phyloP scores from a whole-genome alignment of 208 protist species.

The Porcisia hertigi region DNA sequence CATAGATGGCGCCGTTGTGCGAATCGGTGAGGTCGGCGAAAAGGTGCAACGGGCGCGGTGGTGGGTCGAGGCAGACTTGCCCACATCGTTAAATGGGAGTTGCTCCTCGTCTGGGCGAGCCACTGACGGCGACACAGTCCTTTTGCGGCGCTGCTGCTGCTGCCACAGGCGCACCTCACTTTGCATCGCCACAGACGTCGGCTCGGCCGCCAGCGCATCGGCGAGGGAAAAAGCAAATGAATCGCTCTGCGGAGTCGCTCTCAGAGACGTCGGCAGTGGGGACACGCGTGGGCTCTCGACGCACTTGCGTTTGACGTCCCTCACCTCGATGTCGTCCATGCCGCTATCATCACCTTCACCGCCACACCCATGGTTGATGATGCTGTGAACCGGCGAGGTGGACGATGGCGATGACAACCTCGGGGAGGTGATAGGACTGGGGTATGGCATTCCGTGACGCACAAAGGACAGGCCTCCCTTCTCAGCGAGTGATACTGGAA shows the following conservation, averaged over 20 bases:
- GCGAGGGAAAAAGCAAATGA: slow-evolving; percentile 18
- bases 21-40: slow-evolving; percentile 4
- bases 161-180: slow-evolving; percentile 23
- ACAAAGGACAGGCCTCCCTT: not conserved
- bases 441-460: not conserved
- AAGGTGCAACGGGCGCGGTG: not conserved
- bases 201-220: slow-evolving; percentile 17
- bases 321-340: slow-evolving; percentile 33
- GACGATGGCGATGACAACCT: not conserved
- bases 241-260: not conserved
- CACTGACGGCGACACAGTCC: slow-evolving; percentile 34
- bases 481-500: not conserved
- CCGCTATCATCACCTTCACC: slow-evolving; percentile 12
- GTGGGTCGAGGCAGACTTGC: not conserved
- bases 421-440: not conserved
- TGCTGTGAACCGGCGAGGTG: no score
- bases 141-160: slow-evolving; percentile 26
- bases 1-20: slow-evolving; percentile 11
- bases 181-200: slow-evolving; percentile 8
- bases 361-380: not conserved
- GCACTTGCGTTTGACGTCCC: slow-evolving; percentile 18
- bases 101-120: slow-evolving; percentile 24
- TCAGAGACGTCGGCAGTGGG: slow-evolving; percentile 5
- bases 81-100: not conserved
- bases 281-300: slow-evolving; percentile 25